Evolutionary conservation across 1,284 basidiomycete genomes (phyloP).

Genomic region (Rhodotorula sp.): DNA sequence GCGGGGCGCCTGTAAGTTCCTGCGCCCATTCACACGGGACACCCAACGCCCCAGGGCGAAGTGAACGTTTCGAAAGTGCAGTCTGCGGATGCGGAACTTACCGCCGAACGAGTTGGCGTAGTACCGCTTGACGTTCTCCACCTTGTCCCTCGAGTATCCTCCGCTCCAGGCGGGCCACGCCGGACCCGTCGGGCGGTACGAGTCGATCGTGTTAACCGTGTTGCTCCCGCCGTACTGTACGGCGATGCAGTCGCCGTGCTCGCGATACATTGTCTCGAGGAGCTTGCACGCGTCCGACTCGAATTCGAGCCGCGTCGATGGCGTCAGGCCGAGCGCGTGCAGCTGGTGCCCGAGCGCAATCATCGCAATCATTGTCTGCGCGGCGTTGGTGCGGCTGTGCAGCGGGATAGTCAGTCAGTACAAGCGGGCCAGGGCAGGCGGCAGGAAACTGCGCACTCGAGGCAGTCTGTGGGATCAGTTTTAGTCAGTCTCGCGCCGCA

Average conservation of each 20-base stretch:
- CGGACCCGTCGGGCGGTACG: slow-evolving; percentile 63
- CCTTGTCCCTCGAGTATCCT: slow-evolving; percentile 69
- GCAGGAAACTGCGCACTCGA: slow-evolving; percentile 59
- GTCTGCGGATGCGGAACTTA: slow-evolving; percentile 45
- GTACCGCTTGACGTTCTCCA: slow-evolving; percentile 93
- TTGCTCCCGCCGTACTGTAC: slow-evolving; percentile 96
- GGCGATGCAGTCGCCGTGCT: slow-evolving; percentile 68
- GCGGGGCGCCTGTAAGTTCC: neutral
- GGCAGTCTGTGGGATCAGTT: slow-evolving; percentile 69
- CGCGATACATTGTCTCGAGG: slow-evolving; percentile 98
- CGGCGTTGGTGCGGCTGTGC: slow-evolving; percentile 79
- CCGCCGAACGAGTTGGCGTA: slow-evolving; percentile 93
- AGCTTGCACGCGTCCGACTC: slow-evolving; percentile 96
- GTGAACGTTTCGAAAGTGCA: too few relatives aligned
- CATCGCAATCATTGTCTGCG: slow-evolving; percentile 97
- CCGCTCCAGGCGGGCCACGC: slow-evolving; percentile 11
- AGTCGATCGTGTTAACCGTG: slow-evolving; percentile 94
- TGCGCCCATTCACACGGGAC: neutral
- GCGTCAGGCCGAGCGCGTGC: slow-evolving; percentile 86
- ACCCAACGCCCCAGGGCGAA: neutral
- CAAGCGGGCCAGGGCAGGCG: too few relatives aligned
- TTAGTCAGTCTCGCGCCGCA: neutral
- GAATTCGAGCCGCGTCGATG: slow-evolving; percentile 80
- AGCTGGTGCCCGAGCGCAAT: slow-evolving; percentile 93
- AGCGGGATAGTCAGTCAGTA: neutral